These are phyloP conservation scores for Chimonanthus salicifolius DNA, from an alignment of 164 flowering plant genomes.

Conservation along the genomic window DNA sequence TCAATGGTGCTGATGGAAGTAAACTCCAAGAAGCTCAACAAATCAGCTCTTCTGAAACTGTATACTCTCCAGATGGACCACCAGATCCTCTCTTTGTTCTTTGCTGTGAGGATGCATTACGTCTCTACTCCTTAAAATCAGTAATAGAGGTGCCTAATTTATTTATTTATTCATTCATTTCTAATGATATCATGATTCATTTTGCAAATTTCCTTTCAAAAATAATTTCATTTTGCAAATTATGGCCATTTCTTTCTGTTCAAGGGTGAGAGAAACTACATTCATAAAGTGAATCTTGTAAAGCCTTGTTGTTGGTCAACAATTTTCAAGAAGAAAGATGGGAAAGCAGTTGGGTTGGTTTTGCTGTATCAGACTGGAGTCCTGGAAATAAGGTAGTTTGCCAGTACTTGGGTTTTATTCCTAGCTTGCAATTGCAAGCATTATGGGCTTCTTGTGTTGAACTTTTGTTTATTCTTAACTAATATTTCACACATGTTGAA, in stretches of 20 bases:
- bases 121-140: conserved; percentile 50
- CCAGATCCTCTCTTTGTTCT: conserved; percentile 49
- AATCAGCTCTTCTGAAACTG: conserved; percentile 20
- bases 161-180: conserved; percentile 5
- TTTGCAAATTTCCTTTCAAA: conserved; percentile 1
- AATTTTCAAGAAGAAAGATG: conserved; percentile 44
- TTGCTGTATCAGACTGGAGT: conserved; percentile 68
- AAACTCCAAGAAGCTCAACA: conserved; percentile 26
- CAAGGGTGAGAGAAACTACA: conserved; percentile 57
- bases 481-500: background rate
- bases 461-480: background rate
- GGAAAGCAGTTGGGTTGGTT: conserved; percentile 38
- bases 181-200: background rate
- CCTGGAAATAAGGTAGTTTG: conserved; percentile 51
- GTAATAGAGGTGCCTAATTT: conserved; percentile 49
- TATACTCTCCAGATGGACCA: conserved; percentile 19
- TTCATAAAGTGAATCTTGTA: conserved; percentile 58
- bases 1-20: conserved; percentile 13
- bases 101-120: conserved; percentile 61
- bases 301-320: conserved; percentile 78
- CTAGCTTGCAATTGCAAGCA: background rate
- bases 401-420: background rate
- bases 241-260: conserved; percentile 5
- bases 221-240: conserved; percentile 4
- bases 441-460: background rate